Evolutionary conservation across 1,139 yeast species (phyloP).

Genomic region (Taphrina pruni): DNA sequence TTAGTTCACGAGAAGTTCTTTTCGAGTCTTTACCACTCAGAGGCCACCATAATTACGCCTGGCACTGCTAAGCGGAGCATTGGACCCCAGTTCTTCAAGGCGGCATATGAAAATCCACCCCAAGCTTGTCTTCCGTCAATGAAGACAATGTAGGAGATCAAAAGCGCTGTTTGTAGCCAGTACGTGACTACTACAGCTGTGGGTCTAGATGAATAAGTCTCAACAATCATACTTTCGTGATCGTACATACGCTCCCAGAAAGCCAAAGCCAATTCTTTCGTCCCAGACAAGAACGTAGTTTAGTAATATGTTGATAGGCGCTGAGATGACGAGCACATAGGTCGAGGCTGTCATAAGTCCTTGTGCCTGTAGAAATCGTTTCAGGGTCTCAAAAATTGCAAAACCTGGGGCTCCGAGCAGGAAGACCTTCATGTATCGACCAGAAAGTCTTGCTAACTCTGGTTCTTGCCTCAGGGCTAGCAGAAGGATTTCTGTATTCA

Average conservation of each 20-base stretch:
- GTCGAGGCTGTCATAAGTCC: conserved; percentile 91
- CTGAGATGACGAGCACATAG: conserved; percentile 71
- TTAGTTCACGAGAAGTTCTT: not conserved
- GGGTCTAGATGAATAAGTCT: conserved; percentile 52
- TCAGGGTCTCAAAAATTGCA: conserved; percentile 78
- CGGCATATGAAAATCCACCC: conserved; percentile 62
- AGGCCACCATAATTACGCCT: conserved; percentile 83
- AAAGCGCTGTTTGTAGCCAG: conserved; percentile 64
- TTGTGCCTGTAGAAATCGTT: conserved; percentile 84
- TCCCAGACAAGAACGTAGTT: conserved; percentile 83
- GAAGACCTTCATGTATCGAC: conserved; percentile 66
- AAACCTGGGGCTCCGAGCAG: conserved; percentile 82
- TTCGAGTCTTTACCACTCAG: conserved; percentile 61
- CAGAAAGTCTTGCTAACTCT: conserved; percentile 67
- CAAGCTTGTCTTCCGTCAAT: conserved; percentile 73
- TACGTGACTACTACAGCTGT: conserved; percentile 65
- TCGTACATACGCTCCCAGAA: conserved; percentile 59
- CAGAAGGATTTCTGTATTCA: conserved; percentile 56
- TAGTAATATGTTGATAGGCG: conserved; percentile 73
- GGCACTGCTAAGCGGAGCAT: conserved; percentile 75
- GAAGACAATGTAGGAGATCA: conserved; percentile 60
- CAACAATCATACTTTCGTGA: not conserved
- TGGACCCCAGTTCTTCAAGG: conserved; percentile 64
- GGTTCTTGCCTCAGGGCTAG: conserved; percentile 39
- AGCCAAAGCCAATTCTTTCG: conserved; percentile 63